Evolutionary conservation across 805 yeast species (phyloP).

Genomic region (Ogataea nakhonphanomensis): DNA sequence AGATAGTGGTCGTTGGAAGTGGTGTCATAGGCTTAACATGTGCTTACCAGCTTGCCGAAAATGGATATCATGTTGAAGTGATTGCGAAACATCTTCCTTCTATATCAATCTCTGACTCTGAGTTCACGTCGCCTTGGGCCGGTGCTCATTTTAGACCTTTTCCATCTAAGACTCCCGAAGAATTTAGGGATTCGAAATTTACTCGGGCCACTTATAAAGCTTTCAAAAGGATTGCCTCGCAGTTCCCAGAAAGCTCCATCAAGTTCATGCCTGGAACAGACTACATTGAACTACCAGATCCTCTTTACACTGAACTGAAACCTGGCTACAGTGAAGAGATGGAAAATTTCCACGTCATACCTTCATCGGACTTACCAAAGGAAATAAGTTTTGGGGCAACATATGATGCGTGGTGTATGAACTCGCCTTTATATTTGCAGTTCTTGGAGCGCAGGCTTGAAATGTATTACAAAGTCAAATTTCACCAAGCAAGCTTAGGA

Average conservation of each 20-base stretch:
- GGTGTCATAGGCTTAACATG: slow-evolving; percentile 59
- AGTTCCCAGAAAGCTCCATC: slow-evolving; percentile 50
- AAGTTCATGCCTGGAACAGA: slow-evolving; percentile 56
- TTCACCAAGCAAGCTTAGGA: slow-evolving; percentile 30
- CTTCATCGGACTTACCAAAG: slow-evolving; percentile 31
- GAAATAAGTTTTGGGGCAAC: slow-evolving; percentile 45
- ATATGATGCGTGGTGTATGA: slow-evolving; percentile 57
- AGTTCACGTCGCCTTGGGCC: slow-evolving; percentile 68
- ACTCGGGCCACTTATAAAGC: slow-evolving; percentile 46
- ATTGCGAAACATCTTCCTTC: slow-evolving; percentile 45
- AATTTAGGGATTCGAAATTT: slow-evolving; percentile 42
- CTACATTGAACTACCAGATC: slow-evolving; percentile 45
- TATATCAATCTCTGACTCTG: slow-evolving; percentile 20
- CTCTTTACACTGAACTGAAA: slow-evolving; percentile 32
- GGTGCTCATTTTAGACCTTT: slow-evolving; percentile 75
- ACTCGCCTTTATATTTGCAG: slow-evolving; percentile 54
- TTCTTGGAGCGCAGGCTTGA: slow-evolving; percentile 41
- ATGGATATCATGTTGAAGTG: slow-evolving; percentile 33
- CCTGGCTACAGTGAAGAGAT: slow-evolving; percentile 41
- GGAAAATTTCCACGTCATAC: slow-evolving; percentile 33
- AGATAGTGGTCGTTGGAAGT: slow-evolving; percentile 49
- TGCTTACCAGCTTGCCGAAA: slow-evolving; percentile 44
- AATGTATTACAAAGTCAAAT: slow-evolving; percentile 33
- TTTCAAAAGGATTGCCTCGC: slow-evolving; percentile 38
- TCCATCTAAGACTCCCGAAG: slow-evolving; percentile 45